Percentiles rank a stretch among this genome's conserved stretches.
Evolutionary conservation across 2,329 filamentous ascomycete species (phyloP).

Genomic region (Teratosphaeria gauchensis): DNA sequence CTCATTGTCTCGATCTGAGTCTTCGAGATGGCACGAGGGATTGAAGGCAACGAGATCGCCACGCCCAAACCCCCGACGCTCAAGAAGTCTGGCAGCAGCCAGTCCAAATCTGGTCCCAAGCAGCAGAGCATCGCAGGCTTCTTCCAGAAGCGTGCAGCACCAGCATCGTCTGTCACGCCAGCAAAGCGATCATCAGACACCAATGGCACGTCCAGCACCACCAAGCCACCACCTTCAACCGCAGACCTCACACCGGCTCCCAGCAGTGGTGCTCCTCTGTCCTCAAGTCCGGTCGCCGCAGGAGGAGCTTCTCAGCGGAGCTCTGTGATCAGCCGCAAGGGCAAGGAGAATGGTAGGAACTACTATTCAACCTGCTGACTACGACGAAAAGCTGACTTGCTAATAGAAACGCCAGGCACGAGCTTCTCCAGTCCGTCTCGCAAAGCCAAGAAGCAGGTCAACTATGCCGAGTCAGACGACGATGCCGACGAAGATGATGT

Average conservation of each 20-base stretch:
- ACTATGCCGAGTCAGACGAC: slow-evolving; percentile 77
- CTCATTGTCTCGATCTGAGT: background rate
- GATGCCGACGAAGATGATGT: slow-evolving; percentile 63
- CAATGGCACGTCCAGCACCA: slow-evolving; percentile 20
- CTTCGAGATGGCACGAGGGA: slow-evolving; percentile 33
- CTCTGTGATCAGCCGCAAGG: slow-evolving; percentile 41
- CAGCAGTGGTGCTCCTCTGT: slow-evolving; percentile 68
- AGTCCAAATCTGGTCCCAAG: slow-evolving; percentile 45
- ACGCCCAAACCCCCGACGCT: slow-evolving; percentile 31
- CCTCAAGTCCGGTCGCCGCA: slow-evolving; percentile 56
- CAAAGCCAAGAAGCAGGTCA: slow-evolving; percentile 61
- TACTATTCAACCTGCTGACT: slow-evolving; percentile 19
- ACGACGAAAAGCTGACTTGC: slow-evolving; percentile 21
- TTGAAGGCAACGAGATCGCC: slow-evolving; percentile 39
- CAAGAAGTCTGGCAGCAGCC: slow-evolving; percentile 35
- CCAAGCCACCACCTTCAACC: slow-evolving; percentile 7
- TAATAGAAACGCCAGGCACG: slow-evolving; percentile 36
- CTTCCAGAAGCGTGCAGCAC: slow-evolving; percentile 51
- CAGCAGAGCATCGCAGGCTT: slow-evolving; percentile 70
- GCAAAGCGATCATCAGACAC: slow-evolving; percentile 22
- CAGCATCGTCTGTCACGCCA: slow-evolving; percentile 34
- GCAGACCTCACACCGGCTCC: slow-evolving; percentile 60
- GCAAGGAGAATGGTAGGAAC: slow-evolving; percentile 43
- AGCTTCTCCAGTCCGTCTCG: slow-evolving; percentile 64
- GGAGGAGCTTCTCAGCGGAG: slow-evolving; percentile 36